Base-by-base conservation (phyloP, 768 basidiomycete genomes). In the Mycena venus region DNA sequence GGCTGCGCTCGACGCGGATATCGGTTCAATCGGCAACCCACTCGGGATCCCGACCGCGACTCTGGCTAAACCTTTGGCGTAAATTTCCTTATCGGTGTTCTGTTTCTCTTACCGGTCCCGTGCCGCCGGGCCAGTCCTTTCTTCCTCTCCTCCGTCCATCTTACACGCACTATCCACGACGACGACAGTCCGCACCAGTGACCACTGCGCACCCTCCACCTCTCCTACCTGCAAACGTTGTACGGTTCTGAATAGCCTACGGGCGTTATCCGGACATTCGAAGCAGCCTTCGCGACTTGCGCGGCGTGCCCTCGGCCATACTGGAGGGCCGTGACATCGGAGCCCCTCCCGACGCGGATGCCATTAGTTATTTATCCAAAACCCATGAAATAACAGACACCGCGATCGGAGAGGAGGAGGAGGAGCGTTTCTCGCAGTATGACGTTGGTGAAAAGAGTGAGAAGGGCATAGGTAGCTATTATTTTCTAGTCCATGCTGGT, bases 341-440 rank as follows among this genome's bases (percentile, higher is more conserved):
- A 66, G 44, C 62, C 62, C 62, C 73, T 74, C 73, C 73, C 73
- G 68, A 69, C 62, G 61, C n/a, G 55, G 73, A 65, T n/a, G 68
- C 67, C 62, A 32, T 49, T 44, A 47, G 49, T 68, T 60, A 59
- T 61, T 40, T 55, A 49, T 51, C 65, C 68, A 70, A 65, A 32
- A 53, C 3, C 40, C 62, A 47, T 42, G 73, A 70, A 70, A 70
- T 74, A 60, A 65, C 53, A 1, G 72, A 32, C 44, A n/a, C 61
- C 63, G 47, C 25, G 27, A 69, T 70, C 73, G 73, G 68, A 51
- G 68, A 74, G 72, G 66, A 63, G 63, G 73, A 38, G 47, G 59
- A 31, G 47, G 56, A 44, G 11, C 47, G 61, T 36, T 42, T 68
- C 42, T 56, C 47, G 44, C 53, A 38, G 56, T 61, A 69, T 49